phyloP scores from a whole-genome alignment of 164 flowering plant species.

The Malania oleifera region DNA sequence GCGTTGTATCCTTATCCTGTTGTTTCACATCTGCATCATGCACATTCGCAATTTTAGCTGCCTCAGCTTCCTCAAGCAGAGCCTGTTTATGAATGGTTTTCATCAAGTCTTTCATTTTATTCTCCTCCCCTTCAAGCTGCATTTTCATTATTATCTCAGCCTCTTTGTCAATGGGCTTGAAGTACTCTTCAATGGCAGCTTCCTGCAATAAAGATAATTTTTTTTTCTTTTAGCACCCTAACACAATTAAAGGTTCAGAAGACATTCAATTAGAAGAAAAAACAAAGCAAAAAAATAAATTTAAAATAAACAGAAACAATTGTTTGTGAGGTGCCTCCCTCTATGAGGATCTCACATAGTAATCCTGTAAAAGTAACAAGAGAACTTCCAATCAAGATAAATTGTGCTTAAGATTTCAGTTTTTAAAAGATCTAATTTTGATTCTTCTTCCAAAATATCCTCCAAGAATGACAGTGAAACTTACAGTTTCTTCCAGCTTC shows the following conservation, averaged over 20 bases:
- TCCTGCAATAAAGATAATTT: slow-evolving; percentile 38
- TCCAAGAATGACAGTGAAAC: slow-evolving; percentile 9
- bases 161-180: slow-evolving; percentile 71
- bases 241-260: not conserved
- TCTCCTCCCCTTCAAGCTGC: slow-evolving; percentile 67
- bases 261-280: not conserved
- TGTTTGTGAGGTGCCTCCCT: not conserved
- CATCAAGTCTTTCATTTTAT: slow-evolving; percentile 48
- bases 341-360: not conserved
- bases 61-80: slow-evolving; percentile 30
- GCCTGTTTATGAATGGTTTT: slow-evolving; percentile 49
- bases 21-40: not conserved
- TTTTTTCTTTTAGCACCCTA: not conserved
- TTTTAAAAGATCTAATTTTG: not conserved
- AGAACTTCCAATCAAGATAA: not conserved
- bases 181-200: slow-evolving; percentile 63
- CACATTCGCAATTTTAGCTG: slow-evolving; percentile 14
- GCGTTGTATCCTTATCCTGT: not conserved
- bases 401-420: not conserved
- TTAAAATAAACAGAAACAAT: not conserved
- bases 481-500: slow-evolving; percentile 70
- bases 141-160: slow-evolving; percentile 56
- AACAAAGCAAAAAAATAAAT: not conserved
- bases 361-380: not conserved
- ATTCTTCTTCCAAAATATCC: not conserved